Percentiles rank a stretch among this genome's conserved stretches.
These are phyloP conservation scores for Ceratorhiza oryzae-sativae DNA, from an alignment of 1,284 basidiomycete genomes.

Conservation along the genomic window DNA sequence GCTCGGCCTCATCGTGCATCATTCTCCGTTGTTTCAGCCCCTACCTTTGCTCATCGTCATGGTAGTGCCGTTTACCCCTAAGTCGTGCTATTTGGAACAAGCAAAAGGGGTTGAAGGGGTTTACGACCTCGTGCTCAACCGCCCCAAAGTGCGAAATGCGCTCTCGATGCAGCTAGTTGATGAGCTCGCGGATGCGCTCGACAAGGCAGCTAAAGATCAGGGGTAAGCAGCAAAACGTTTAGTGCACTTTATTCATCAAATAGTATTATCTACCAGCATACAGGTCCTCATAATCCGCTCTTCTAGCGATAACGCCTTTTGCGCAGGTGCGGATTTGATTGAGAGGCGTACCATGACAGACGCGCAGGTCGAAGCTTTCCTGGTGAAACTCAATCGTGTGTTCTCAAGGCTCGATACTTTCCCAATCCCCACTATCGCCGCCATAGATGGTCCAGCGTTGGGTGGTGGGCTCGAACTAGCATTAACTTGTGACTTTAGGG, in stretches of 20 bases:
- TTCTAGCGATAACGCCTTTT: constrained; percentile 76
- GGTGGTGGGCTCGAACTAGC: constrained; percentile 90
- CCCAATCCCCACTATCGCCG: constrained; percentile 88
- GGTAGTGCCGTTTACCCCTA: constrained; percentile 24
- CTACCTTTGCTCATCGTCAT: background rate
- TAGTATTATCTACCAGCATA: constrained; percentile 55
- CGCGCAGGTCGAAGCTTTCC: constrained; percentile 78
- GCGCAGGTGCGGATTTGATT: constrained; percentile 89
- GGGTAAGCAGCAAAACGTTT: background rate
- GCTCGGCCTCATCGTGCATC: background rate
- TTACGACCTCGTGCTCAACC: constrained; percentile 14
- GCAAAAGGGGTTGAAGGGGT: constrained; percentile 11
- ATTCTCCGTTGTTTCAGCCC: background rate
- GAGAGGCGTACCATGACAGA: constrained; percentile 85
- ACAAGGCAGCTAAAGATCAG: background rate
- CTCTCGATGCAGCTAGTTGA: constrained; percentile 21
- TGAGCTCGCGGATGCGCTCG: constrained; percentile 20
- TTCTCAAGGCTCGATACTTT: constrained; percentile 79
- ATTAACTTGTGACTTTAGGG: constrained; percentile 86
- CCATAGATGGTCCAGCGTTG: constrained; percentile 91
- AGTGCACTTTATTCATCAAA: background rate
- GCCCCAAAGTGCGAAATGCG: constrained; percentile 21
- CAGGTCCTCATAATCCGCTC: constrained; percentile 83
- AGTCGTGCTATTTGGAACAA: constrained; percentile 28
- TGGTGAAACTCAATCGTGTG: constrained; percentile 75